Base-by-base conservation (phyloP, 192 early-diverging fungal genomes). In the Hyaloraphidium curvatum region DNA sequence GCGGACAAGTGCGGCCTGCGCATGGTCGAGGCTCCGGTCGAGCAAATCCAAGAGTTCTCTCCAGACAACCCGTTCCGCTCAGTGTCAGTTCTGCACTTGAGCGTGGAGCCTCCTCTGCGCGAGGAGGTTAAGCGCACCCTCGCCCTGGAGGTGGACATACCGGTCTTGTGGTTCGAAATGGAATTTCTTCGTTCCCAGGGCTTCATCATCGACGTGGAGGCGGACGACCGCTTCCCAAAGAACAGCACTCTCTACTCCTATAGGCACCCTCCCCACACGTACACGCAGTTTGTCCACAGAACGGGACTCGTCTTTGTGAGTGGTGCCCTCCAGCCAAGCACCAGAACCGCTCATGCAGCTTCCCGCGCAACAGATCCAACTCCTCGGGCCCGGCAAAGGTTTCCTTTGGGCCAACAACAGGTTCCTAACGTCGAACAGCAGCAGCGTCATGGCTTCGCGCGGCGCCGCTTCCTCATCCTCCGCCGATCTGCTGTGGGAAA, bases 151-250 rank as follows among this genome's bases (percentile, higher is more conserved):
- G 28, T 40, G 9, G 56, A 59, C 19, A 43, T 84, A 11, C 74
- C 75, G 7, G 55, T 67, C 7, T 67, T 75, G 21, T 80, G 78
- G 55, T 94, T 82, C 60, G 80, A 87, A 55, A 79, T 76, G 23
- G 89, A 85, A 59, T 64, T 92, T 19, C 67, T 91, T n/a, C 72
- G 78, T 39, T 65, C 68, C 5, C 76, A 84, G 59, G 81, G 79
- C 17, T 97, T 92, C 69, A 73, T 97, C 19, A 71, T 94, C 14
- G 94, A 97, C 62, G 74, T 87, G n/a, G 94, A 97, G 60, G 80
- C 88, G 0, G 91, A 95, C 57, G 39, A 57, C 25, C 52, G 60
- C 25, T 91, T 87, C 54, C 83, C 84, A 0, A 66, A 69, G 17
- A 64, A 69, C 3, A 55, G 74, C 0, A 68, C 78, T 3, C 51